Percentiles rank a stretch among this genome's conserved stretches.
Evolutionary conservation across 345 rosid genomes (phyloP).

Genomic region (Trapa bicornis): DNA sequence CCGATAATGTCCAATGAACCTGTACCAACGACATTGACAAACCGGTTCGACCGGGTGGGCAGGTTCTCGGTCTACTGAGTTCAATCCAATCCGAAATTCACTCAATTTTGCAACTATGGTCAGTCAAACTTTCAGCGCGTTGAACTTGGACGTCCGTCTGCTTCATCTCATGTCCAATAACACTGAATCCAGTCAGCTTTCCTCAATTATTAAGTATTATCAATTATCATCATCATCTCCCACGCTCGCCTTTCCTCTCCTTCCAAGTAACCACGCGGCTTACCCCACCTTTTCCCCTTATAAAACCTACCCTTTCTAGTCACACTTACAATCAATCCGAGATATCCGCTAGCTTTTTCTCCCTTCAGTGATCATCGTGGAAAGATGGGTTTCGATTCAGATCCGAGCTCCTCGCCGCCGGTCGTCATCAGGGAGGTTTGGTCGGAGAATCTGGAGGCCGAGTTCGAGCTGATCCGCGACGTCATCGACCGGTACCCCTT

Average conservation of each 20-base stretch:
- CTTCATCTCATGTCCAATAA: too few relatives aligned
- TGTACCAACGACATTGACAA: too few relatives aligned
- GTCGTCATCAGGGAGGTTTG: constrained; percentile 61
- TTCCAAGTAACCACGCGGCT: neutral
- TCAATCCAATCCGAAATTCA: too few relatives aligned
- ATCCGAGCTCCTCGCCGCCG: constrained; percentile 1
- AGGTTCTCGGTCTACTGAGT: too few relatives aligned
- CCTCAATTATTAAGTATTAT: neutral
- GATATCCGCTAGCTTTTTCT: neutral
- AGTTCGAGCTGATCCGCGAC: constrained; percentile 44
- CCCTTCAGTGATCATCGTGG: neutral
- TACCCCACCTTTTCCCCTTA: neutral
- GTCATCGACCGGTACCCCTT: constrained; percentile 44
- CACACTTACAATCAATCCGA: neutral
- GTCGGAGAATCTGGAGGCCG: constrained; percentile 54
- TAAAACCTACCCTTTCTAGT: neutral
- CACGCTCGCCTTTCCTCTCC: neutral
- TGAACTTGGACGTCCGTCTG: constrained; percentile 4
- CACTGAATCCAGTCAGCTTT: neutral
- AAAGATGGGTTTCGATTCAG: neutral
- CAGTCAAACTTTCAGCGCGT: constrained; percentile 3
- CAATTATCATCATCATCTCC: neutral
- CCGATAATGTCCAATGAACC: too few relatives aligned
- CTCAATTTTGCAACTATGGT: too few relatives aligned
- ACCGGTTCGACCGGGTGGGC: too few relatives aligned